A percentile compares a stretch with the other conserved stretches of the same genome.
Evolutionary conservation across 768 basidiomycete species (phyloP).

Genomic region (Fibroporia radiculosa): DNA sequence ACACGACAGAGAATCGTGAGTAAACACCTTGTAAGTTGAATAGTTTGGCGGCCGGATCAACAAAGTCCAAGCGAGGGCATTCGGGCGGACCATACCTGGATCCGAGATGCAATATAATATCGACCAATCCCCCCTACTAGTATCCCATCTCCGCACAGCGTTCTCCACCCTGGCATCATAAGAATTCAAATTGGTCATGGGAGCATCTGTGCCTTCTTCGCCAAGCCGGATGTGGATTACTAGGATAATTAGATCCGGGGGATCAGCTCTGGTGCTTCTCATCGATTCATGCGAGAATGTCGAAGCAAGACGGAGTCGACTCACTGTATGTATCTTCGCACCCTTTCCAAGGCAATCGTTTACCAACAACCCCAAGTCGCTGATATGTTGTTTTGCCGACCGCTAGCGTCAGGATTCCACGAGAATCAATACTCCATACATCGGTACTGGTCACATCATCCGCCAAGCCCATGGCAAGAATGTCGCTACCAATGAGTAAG

Average conservation of each 20-base stretch:
- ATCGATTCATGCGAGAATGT: no score
- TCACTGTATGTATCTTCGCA: conserved; percentile 41
- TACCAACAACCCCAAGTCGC: conserved; percentile 51
- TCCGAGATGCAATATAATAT: no score
- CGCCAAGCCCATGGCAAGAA: conserved; percentile 13
- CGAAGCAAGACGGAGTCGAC: no score
- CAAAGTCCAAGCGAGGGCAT: no score
- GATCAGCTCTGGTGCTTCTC: no score
- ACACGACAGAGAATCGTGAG: no score
- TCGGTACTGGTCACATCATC: conserved; percentile 31
- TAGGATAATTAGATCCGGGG: no score
- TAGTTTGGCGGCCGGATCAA: no score
- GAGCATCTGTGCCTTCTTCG: no score
- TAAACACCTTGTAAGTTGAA: no score
- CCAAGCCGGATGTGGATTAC: no score
- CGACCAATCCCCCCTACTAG: conserved; percentile 37
- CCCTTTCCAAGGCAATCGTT: conserved; percentile 36
- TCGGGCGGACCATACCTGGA: no score
- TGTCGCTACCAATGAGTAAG: conserved; percentile 9
- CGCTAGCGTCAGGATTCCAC: conserved; percentile 50
- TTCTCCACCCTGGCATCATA: conserved; percentile 31
- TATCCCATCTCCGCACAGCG: conserved; percentile 46
- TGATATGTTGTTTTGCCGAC: conserved; percentile 54
- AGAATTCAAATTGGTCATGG: conserved; percentile 8
- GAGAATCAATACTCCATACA: conserved; percentile 63